These are phyloP conservation scores for Pyrenochaeta sp. DNA, from an alignment of 2,329 filamentous ascomycete species.

Conservation along the genomic window DNA sequence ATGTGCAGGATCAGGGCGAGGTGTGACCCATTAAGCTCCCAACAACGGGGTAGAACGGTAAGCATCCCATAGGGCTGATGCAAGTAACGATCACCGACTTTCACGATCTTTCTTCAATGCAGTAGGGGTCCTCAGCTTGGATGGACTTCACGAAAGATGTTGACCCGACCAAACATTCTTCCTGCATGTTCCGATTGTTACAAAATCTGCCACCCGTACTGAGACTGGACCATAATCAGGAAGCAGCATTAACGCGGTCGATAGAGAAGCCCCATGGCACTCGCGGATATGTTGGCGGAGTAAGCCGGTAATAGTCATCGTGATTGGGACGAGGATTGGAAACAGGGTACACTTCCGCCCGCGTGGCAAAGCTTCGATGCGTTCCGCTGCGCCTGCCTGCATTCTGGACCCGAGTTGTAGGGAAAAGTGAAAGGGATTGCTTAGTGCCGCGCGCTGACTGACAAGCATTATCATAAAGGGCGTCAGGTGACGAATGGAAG, in stretches of 20 bases:
- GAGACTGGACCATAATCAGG: not conserved
- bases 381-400: slow-evolving; percentile 25
- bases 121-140: slow-evolving; percentile 13
- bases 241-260: slow-evolving; percentile 6
- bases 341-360: slow-evolving; percentile 19
- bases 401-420: slow-evolving; percentile 30
- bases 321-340: not conserved
- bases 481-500: slow-evolving; percentile 35
- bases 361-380: slow-evolving; percentile 39
- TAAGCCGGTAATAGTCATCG: slow-evolving; percentile 12
- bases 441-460: slow-evolving; percentile 34
- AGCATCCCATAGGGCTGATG: slow-evolving; percentile 35
- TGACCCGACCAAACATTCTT: not conserved
- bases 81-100: slow-evolving; percentile 19
- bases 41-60: slow-evolving; percentile 15
- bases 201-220: too few relatives aligned
- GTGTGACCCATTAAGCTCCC: slow-evolving; percentile 14
- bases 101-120: slow-evolving; percentile 14
- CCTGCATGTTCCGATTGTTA: not conserved
- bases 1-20: slow-evolving; percentile 17
- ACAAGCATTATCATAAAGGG: slow-evolving; percentile 26
- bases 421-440: slow-evolving; percentile 24
- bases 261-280: slow-evolving; percentile 13
- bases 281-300: not conserved
- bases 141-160: not conserved